Base-by-base conservation (phyloP, 2,329 filamentous ascomycete species). In the Alternaria conjuncta region DNA sequence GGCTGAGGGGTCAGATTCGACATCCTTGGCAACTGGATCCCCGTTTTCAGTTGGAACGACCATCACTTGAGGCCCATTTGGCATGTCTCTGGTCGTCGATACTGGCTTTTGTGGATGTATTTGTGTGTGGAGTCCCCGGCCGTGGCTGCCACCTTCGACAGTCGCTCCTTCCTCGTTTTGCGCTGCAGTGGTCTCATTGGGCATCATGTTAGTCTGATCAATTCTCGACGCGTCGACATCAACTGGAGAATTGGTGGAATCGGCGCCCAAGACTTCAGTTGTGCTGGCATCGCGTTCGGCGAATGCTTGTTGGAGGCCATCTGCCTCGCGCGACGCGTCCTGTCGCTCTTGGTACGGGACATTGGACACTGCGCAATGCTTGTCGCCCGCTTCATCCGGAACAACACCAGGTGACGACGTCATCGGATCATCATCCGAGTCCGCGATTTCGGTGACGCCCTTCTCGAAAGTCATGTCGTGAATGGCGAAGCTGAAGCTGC, bases 401-500 rank as follows among this genome's bases (percentile, higher is more conserved):
- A 61, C 60, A 30, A 49, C 45, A 57, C 59, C 45, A 32, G 74
- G 75, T 56, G 76, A 75, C 50, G 75, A 78, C 56, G 71, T 70
- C 63, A 77, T 62, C 2, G 61, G 70, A 66, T 78, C 76, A 7
- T 78, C 75, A 54, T 79, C 76, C 20, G 75, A 78, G 63, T 79
- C 76, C 11, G 74, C 70, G 15, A 79, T 64, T 63, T 78, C 75
- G 30, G 61, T 70, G 45, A 65, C 43, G 43, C 60, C 67, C 46
- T 65, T 57, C 8, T 28, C 64, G 45, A 72, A 13, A 26, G 69
- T 66, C 75, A 79, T 79, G 56, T 70, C 69, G 62, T 61, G 58
- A 20, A 46, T 26, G 10, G 26, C 21, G 57, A 56, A 45, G 60
- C 36, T 49, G 30, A 12, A 28, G 58, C 15, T 55, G 58, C 23